Base-by-base conservation (phyloP, 73 alveolate species). In the Paramecium tetraurelia region DNA sequence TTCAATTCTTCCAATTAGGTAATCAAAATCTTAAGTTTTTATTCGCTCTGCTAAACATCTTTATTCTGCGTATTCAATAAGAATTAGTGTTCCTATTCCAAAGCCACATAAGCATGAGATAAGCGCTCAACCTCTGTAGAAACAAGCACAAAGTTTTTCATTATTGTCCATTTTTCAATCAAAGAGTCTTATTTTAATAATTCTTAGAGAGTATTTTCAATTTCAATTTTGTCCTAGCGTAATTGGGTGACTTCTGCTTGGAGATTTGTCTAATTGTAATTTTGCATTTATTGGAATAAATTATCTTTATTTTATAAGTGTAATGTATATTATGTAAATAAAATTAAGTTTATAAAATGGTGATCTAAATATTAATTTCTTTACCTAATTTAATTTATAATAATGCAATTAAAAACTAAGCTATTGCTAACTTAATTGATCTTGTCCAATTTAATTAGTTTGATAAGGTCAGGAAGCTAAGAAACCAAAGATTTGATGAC, bases 101-200 rank as follows among this genome's bases (percentile, higher is more conserved):
- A 33, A n/a, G 57, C 59, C 33, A 72, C 68, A 33, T 33, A 33
- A 1, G 63, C 86, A 14, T 72, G n/a, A 5, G 86, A 72, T 9
- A 72, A 18, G 3, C 86, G 27, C 50, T 72, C 86, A 4, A 33
- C 57, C 31, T 72, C 86, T 16, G 86, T 72, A 16, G 86, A 72
- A 29, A 72, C 86, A 12, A 72, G 46, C 5, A 72, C 59, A 72
- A 72, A 72, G 18, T 72, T 72, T 72, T 33, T 72, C 86, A 72
- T 72, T 29, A 72, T 33, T 35, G 86, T 72, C 86, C 86, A 72
- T 72, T 72, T 72, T 36, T 72, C 86, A 33, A 72, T 33, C 22
- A 11, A 43, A 35, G 86, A 72, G 40, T 33, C 86, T 14, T 72
- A 38, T 43, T 16, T 72, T 9, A 36, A 1, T 72, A 72, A 33